Conservation (phyloP, 140 eudicot species). For the Bidens hawaiensis region DNA sequence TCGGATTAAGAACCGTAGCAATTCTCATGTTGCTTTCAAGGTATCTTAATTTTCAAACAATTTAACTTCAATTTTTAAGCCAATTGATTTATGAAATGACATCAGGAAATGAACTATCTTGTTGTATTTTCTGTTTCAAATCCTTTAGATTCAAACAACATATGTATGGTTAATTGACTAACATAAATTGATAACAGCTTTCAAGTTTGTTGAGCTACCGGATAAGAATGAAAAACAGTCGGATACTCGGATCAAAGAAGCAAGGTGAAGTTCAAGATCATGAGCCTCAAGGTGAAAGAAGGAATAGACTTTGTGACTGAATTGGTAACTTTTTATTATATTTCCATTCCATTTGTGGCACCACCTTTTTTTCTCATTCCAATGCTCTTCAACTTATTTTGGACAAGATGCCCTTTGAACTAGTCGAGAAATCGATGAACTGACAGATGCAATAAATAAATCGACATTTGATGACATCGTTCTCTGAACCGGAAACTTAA, state of each 20-base stretch:
- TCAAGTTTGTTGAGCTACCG: slow-evolving; percentile 80
- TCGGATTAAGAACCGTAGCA: too few relatives aligned
- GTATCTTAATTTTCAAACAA: slow-evolving; percentile 39
- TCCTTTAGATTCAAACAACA: slow-evolving; percentile 65
- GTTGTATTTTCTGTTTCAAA: slow-evolving; percentile 3
- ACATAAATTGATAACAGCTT: slow-evolving; percentile 35
- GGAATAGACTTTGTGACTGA: slow-evolving; percentile 71
- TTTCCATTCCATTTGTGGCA: too few relatives aligned
- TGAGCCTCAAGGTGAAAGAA: slow-evolving; percentile 75
- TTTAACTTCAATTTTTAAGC: background rate
- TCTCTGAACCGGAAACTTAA: too few relatives aligned
- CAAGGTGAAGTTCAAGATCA: slow-evolving; percentile 73
- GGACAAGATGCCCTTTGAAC: too few relatives aligned
- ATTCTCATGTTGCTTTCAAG: slow-evolving; percentile 88
- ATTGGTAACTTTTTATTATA: slow-evolving; percentile 57
- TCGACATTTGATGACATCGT: too few relatives aligned
- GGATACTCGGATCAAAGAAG: slow-evolving; percentile 48
- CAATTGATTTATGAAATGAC: background rate
- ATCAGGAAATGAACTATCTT: background rate
- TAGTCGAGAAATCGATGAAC: too few relatives aligned
- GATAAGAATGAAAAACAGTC: slow-evolving; percentile 62
- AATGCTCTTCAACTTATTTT: too few relatives aligned
- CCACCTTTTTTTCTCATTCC: too few relatives aligned
- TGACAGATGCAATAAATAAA: too few relatives aligned
- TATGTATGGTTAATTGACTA: background rate